phyloP scores from a whole-genome alignment of 441 rosid species.

The Mallotus japonicus region DNA sequence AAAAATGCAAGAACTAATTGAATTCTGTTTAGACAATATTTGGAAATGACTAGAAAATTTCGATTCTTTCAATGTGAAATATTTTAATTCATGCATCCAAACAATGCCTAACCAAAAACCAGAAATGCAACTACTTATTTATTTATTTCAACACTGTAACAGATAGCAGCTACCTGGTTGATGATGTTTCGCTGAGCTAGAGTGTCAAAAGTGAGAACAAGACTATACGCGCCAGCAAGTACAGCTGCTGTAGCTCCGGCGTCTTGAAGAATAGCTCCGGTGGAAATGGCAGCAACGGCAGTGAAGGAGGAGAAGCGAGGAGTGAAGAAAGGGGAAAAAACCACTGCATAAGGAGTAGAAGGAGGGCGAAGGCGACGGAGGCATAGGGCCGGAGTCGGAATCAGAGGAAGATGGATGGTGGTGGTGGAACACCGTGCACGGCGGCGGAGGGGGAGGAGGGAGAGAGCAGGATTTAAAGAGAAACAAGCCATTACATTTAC shows the following conservation, averaged over 20 bases:
- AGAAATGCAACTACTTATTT: too few relatives aligned
- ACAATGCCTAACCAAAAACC: too few relatives aligned
- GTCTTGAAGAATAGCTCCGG: slow-evolving; percentile 47
- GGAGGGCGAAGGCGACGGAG: background rate
- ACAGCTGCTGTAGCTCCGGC: slow-evolving; percentile 68
- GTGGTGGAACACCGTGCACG: background rate
- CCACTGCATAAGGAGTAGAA: background rate
- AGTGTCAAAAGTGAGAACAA: slow-evolving; percentile 57
- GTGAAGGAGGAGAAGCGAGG: background rate
- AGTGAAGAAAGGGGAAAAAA: background rate
- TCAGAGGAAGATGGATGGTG: background rate
- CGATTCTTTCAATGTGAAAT: too few relatives aligned
- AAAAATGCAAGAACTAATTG: too few relatives aligned
- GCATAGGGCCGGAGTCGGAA: background rate
- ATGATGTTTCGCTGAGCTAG: slow-evolving; percentile 62
- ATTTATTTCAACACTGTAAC: too few relatives aligned
- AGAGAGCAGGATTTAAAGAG: background rate
- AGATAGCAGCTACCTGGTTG: slow-evolving; percentile 43
- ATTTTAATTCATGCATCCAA: too few relatives aligned
- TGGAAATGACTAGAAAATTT: too few relatives aligned
- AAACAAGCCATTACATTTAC: too few relatives aligned
- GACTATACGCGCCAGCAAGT: slow-evolving; percentile 63
- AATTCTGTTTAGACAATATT: too few relatives aligned
- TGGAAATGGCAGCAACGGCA: slow-evolving; percentile 14
- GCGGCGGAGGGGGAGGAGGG: background rate